A percentile compares a stretch with the other conserved stretches of the same genome.
Evolutionary conservation across 139 green algal genomes (phyloP).

Genomic region (Tetraselmis striata): DNA sequence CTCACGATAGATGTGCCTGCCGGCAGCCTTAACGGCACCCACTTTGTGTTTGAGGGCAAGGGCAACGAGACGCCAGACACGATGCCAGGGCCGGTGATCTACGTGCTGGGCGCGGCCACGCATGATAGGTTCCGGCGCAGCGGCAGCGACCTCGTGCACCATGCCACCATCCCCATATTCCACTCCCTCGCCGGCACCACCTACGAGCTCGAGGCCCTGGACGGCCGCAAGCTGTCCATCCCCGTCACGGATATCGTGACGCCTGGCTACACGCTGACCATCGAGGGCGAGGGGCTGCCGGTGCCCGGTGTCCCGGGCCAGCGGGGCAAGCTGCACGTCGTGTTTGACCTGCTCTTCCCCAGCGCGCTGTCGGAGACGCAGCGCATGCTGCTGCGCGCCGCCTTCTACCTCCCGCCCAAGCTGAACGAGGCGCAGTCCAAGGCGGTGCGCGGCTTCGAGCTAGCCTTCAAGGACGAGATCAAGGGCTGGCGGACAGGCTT

Average conservation of each 20-base stretch:
- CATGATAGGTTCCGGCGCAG: constrained; percentile 51
- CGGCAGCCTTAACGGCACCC: constrained; percentile 41
- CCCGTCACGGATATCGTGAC: constrained; percentile 54
- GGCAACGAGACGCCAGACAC: constrained; percentile 54
- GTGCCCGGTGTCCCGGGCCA: constrained; percentile 4
- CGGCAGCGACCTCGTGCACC: constrained; percentile 56
- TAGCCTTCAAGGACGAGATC: constrained; percentile 45
- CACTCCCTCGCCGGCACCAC: not conserved
- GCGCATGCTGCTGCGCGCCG: constrained; percentile 55
- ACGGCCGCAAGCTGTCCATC: constrained; percentile 32
- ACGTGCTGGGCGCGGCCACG: constrained; percentile 45
- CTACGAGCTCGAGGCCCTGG: not conserved
- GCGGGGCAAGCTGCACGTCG: constrained; percentile 50
- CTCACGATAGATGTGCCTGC: constrained; percentile 56
- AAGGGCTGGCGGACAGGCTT: constrained; percentile 43
- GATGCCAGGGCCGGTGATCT: constrained; percentile 54
- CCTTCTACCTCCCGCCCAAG: constrained; percentile 54
- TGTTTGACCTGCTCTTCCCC: constrained; percentile 68
- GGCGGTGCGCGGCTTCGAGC: constrained; percentile 47
- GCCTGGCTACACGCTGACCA: constrained; percentile 39
- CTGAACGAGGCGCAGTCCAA: constrained; percentile 40
- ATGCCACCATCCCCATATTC: constrained; percentile 53
- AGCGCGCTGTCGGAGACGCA: constrained; percentile 50
- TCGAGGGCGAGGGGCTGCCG: constrained; percentile 36
- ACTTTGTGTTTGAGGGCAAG: constrained; percentile 68